Evolutionary conservation across 1,284 basidiomycete species (phyloP), one percentile per base, ranked within the genome.

Genomic region (Grifola frondosa): DNA sequence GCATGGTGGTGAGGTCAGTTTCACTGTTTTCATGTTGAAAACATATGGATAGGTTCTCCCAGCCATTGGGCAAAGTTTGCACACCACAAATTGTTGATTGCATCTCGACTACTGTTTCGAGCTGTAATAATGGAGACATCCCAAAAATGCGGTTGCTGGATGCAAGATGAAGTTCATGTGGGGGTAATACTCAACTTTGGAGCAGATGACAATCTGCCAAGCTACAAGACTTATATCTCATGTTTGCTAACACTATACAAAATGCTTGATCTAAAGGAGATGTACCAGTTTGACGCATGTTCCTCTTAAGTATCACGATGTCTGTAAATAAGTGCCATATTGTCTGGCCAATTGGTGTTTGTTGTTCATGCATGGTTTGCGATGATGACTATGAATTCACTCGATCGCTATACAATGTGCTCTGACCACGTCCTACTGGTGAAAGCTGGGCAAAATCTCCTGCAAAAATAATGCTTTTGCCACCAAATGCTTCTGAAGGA

Each of bases 1-100:
- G 90, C 6, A 97, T 76, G 1, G 79, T 77, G 2, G 71, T 69
- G 3, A 95, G 65, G 59, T 96, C 93, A 2, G 71, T 63, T 49
- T 88, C 84, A n/a, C 85, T n/a, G n/a, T n/a, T n/a, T n/a, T n/a
- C n/a, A n/a, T n/a, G n/a, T n/a, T n/a, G n/a, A 59, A 38, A 67
- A 67, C 12, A 47, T 3, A n/a, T 13, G 15, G 6, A 64, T 29
- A 13, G 30, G 16, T 50, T 62, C 57, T 5, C 46, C 47, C 8
- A 56, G 58, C 30, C 65, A 56, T 15, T 13, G 5, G 12, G 61
- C 57, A 56, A 64, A 70, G 12, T 46, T 32, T 21, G 37, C 17
- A 30, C 26, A 42, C 6, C 65, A 64, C 2, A 62, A 1, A 6
- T 17, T 5, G 48, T 69, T 68, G 1, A 67, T 54, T 32, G 47